Evolutionary conservation across 495 filamentous ascomycete genomes (phyloP).

Genomic region (Talaromyces proteolyticus): DNA sequence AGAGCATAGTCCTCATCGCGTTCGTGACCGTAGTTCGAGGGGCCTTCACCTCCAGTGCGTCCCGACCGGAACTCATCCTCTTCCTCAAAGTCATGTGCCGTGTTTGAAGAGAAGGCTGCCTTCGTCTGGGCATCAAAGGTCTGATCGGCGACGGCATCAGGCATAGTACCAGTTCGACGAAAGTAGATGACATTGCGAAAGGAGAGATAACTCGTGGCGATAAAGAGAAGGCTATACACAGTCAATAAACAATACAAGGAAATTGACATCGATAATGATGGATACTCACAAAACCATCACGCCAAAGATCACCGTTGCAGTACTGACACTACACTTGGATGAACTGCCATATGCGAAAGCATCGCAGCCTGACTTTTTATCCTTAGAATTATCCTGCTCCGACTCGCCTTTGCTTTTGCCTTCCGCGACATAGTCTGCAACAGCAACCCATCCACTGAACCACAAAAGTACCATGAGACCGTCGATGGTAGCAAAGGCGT

Average conservation of each 20-base stretch:
- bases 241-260: not conserved
- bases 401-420: constrained; percentile 36
- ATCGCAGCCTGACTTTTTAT: constrained; percentile 33
- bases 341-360: constrained; percentile 49
- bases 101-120: constrained; percentile 44
- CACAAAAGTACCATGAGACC: constrained; percentile 69
- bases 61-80: constrained; percentile 44
- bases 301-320: constrained; percentile 70
- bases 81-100: constrained; percentile 41
- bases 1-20: constrained; percentile 42
- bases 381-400: constrained; percentile 14
- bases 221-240: constrained; percentile 62
- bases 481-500: constrained; percentile 74
- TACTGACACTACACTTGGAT: constrained; percentile 64
- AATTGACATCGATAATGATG: not conserved
- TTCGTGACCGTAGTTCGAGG: constrained; percentile 22
- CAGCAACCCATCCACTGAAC: constrained; percentile 74
- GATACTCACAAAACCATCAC: constrained; percentile 72
- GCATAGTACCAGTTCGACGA: constrained; percentile 67
- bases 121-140: constrained; percentile 44
- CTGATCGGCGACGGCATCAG: constrained; percentile 53
- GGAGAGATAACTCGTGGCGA: constrained; percentile 65
- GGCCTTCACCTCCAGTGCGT: constrained; percentile 27
- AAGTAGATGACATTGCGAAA: constrained; percentile 75
- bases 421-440: constrained; percentile 62